Evolutionary conservation across 495 filamentous ascomycete species (phyloP).

Genomic region (Platismatia glauca): DNA sequence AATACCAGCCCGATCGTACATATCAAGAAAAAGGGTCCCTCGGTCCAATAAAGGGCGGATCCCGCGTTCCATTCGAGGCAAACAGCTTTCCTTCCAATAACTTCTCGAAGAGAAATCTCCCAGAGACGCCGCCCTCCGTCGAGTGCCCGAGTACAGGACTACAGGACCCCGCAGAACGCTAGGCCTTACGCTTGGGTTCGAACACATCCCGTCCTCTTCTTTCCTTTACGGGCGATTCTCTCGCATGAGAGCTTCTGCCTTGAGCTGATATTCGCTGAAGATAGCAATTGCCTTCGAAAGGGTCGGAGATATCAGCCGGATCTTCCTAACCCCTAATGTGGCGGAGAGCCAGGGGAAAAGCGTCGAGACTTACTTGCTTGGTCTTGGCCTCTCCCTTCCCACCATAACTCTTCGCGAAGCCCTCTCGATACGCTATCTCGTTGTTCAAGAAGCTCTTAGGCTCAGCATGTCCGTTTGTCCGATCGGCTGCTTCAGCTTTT

Average conservation of each 20-base stretch:
- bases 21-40: too few relatives aligned
- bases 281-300: slow-evolving; percentile 44
- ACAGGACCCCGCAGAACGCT: too few relatives aligned
- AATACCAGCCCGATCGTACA: too few relatives aligned
- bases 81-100: too few relatives aligned
- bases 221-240: neutral
- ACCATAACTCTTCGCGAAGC: slow-evolving; percentile 39
- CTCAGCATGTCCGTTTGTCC: slow-evolving; percentile 8
- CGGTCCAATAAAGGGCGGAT: too few relatives aligned
- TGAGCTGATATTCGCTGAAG: slow-evolving; percentile 52
- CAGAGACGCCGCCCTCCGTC: too few relatives aligned
- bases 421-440: slow-evolving; percentile 39
- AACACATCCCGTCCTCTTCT: neutral
- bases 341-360: neutral
- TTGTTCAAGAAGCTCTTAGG: slow-evolving; percentile 33
- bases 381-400: slow-evolving; percentile 47
- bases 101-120: too few relatives aligned
- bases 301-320: neutral
- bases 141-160: too few relatives aligned
- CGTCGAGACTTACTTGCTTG: slow-evolving; percentile 34
- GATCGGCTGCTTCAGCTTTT: slow-evolving; percentile 18
- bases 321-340: neutral
- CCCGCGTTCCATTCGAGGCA: too few relatives aligned
- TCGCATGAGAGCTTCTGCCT: slow-evolving; percentile 39
- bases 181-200: too few relatives aligned